phyloP scores from a whole-genome alignment of 2,329 filamentous ascomycete species.

The Diaporthe vaccinii region DNA sequence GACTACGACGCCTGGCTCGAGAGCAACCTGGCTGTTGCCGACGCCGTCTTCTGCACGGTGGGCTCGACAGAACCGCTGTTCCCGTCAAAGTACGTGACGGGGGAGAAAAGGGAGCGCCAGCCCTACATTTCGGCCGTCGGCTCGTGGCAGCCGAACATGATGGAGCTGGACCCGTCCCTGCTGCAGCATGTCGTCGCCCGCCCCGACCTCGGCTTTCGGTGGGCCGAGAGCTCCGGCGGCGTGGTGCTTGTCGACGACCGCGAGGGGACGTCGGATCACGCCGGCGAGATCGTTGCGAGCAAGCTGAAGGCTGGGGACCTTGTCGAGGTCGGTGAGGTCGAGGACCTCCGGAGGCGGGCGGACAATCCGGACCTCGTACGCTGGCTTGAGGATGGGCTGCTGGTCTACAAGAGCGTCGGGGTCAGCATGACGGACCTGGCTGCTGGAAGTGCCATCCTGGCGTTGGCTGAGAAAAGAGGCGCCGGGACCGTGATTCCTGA shows the following conservation, averaged over 20 bases:
- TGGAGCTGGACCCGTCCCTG: slow-evolving; percentile 75
- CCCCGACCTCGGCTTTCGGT: not conserved
- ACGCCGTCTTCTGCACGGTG: slow-evolving; percentile 76
- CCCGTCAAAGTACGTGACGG: slow-evolving; percentile 65
- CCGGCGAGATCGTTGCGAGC: slow-evolving; percentile 76
- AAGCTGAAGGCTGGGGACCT: slow-evolving; percentile 69
- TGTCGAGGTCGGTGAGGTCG: slow-evolving; percentile 73
- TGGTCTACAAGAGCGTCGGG: slow-evolving; percentile 79
- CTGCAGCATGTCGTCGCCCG: slow-evolving; percentile 50
- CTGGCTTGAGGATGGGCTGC: slow-evolving; percentile 74
- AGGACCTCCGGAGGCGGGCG: slow-evolving; percentile 64
- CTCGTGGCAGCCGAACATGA: slow-evolving; percentile 72
- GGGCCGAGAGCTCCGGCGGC: slow-evolving; percentile 44
- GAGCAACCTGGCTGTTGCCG: slow-evolving; percentile 65
- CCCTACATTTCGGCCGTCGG: slow-evolving; percentile 65
- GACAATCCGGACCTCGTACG: slow-evolving; percentile 46
- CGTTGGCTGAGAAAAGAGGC: slow-evolving; percentile 3
- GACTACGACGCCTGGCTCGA: slow-evolving; percentile 44
- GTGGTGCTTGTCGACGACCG: slow-evolving; percentile 67
- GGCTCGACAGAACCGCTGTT: slow-evolving; percentile 71
- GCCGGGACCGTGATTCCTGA: slow-evolving; percentile 6
- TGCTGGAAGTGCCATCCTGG: slow-evolving; percentile 54
- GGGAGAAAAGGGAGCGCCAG: slow-evolving; percentile 49
- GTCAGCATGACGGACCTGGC: slow-evolving; percentile 78
- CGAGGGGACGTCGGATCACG: slow-evolving; percentile 72